These are phyloP conservation scores for Hypoxylon rickii DNA, from an alignment of 495 filamentous ascomycete species.

Conservation along the genomic window DNA sequence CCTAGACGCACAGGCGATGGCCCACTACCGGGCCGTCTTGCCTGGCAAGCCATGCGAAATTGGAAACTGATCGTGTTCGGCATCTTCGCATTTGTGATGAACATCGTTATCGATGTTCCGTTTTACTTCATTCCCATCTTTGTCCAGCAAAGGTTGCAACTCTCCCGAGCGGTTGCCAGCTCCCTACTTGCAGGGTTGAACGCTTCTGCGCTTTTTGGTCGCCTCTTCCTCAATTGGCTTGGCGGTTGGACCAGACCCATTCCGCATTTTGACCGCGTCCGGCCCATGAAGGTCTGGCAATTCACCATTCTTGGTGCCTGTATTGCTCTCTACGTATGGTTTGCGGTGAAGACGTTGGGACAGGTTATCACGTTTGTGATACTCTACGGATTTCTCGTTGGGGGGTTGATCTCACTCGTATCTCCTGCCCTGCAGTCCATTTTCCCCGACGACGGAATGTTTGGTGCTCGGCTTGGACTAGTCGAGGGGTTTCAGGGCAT, in stretches of 20 bases:
- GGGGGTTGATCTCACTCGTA: slow-evolving; percentile 45
- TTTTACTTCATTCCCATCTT: slow-evolving; percentile 65
- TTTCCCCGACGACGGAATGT: slow-evolving; percentile 18
- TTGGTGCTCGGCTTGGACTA: slow-evolving; percentile 48
- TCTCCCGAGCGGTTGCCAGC: slow-evolving; percentile 25
- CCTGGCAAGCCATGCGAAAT: slow-evolving; percentile 48
- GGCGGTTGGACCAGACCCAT: slow-evolving; percentile 59
- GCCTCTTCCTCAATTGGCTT: slow-evolving; percentile 62
- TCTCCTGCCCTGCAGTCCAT: slow-evolving; percentile 37
- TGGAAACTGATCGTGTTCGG: slow-evolving; percentile 51
- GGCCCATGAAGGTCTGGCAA: slow-evolving; percentile 57
- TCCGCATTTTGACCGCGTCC: too few relatives aligned
- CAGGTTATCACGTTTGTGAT: slow-evolving; percentile 47
- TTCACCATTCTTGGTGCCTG: slow-evolving; percentile 63
- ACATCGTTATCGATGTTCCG: slow-evolving; percentile 68
- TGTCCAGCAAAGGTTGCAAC: slow-evolving; percentile 50
- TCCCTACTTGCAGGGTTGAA: slow-evolving; percentile 67
- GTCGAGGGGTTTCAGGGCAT: slow-evolving; percentile 36
- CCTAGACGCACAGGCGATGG: slow-evolving; percentile 38
- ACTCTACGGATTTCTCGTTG: slow-evolving; percentile 48
- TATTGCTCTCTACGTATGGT: slow-evolving; percentile 44
- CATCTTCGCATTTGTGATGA: slow-evolving; percentile 61
- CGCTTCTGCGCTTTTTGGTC: slow-evolving; percentile 66
- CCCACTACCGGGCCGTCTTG: slow-evolving; percentile 33
- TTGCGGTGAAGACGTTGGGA: slow-evolving; percentile 32